phyloP scores from a whole-genome alignment of 176 grass and related monocot species.

The Saccharum spontaneum region DNA sequence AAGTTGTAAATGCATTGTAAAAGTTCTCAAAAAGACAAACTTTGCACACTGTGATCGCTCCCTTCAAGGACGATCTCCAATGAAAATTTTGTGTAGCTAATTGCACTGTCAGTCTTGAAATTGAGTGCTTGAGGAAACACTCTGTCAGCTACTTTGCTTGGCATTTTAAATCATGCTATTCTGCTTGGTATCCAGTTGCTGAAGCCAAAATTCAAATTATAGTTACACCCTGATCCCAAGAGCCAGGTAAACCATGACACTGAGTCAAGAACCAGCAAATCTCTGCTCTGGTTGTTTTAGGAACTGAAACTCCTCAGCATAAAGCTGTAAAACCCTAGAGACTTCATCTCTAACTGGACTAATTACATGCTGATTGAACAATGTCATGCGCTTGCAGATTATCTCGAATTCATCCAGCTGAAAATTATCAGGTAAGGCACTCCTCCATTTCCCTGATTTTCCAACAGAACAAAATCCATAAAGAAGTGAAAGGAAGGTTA shows the following conservation, averaged over 20 bases:
- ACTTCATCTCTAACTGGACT: constrained; percentile 37
- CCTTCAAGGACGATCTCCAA: constrained; percentile 14
- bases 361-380: constrained; percentile 51
- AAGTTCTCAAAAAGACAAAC: not conserved
- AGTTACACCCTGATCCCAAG: constrained; percentile 3
- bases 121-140: not conserved
- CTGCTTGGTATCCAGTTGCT: not conserved
- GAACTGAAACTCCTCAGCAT: constrained; percentile 18
- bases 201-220: not conserved
- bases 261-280: constrained; percentile 19
- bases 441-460: constrained; percentile 53
- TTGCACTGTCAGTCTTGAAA: not conserved
- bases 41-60: not conserved
- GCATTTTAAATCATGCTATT: not conserved
- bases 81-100: not conserved
- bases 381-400: constrained; percentile 36
- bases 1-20: not conserved
- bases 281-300: constrained; percentile 8
- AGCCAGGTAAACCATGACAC: not conserved
- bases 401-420: constrained; percentile 51
- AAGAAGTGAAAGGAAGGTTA: constrained; percentile 80
- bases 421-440: constrained; percentile 54
- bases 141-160: not conserved
- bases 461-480: constrained; percentile 82
- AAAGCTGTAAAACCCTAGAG: constrained; percentile 23